phyloP scores from a whole-genome alignment of 1,284 basidiomycete genomes.

The Sanguinoderma infundibulare region DNA sequence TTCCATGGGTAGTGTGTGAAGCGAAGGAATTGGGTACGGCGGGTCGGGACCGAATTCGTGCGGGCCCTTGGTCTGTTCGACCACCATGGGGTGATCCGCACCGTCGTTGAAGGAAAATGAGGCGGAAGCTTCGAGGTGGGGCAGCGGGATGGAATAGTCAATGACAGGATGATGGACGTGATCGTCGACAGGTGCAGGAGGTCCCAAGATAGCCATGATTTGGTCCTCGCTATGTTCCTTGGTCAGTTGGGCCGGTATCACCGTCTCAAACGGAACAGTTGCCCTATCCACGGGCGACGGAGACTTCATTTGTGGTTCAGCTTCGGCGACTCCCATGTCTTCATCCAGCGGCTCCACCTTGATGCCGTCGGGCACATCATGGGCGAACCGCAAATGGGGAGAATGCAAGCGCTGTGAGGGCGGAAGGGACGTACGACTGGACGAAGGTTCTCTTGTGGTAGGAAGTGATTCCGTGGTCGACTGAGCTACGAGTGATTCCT shows the following conservation, averaged over 20 bases:
- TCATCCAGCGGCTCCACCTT: slow-evolving; percentile 23
- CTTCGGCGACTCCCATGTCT: slow-evolving; percentile 14
- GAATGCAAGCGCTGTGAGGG: slow-evolving; percentile 12
- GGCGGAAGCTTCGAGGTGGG: background rate
- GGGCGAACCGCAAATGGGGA: background rate
- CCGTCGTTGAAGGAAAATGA: slow-evolving; percentile 11
- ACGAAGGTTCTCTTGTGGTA: slow-evolving; percentile 12
- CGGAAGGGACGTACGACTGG: slow-evolving; percentile 10
- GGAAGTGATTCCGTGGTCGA: slow-evolving; percentile 6
- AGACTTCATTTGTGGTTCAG: background rate
- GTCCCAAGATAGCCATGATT: slow-evolving; percentile 18
- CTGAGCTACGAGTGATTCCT: slow-evolving; percentile 11
- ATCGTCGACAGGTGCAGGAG: slow-evolving; percentile 3
- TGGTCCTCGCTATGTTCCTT: slow-evolving; percentile 20
- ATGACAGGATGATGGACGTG: slow-evolving; percentile 1
- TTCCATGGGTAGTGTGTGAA: slow-evolving; percentile 65
- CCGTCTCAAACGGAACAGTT: background rate
- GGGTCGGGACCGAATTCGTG: slow-evolving; percentile 35
- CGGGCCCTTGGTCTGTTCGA: slow-evolving; percentile 2
- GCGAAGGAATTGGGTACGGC: slow-evolving; percentile 62
- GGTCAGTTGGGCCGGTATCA: slow-evolving; percentile 5
- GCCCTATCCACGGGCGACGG: slow-evolving; percentile 1
- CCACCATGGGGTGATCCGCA: slow-evolving; percentile 29
- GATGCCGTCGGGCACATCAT: slow-evolving; percentile 4
- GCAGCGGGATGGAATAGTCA: slow-evolving; percentile 21